phyloP scores from a whole-genome alignment of 2,329 filamentous ascomycete species.

The Endothia cerciana region DNA sequence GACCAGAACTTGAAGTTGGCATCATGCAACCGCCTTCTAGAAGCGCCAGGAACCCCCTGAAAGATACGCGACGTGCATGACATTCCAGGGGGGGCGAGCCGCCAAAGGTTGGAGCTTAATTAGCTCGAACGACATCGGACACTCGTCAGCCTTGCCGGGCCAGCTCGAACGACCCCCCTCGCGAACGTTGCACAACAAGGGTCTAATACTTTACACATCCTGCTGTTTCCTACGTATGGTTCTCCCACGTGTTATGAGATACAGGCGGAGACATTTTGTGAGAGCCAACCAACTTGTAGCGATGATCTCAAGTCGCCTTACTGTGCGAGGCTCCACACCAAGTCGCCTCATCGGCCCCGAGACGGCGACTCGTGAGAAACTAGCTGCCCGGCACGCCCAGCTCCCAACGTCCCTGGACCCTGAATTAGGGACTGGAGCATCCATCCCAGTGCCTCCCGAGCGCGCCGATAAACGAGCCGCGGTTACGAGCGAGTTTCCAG shows the following conservation, averaged over 20 bases:
- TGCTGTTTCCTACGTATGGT: constrained; percentile 13
- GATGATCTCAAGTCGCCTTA: too few species aligned
- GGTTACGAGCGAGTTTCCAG: constrained; percentile 5
- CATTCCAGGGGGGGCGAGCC: background rate
- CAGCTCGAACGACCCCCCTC: background rate
- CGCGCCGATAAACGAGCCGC: constrained; percentile 5
- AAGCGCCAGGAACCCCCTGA: constrained; percentile 18
- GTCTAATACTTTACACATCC: background rate
- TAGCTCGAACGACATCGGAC: constrained; percentile 3
- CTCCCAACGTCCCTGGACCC: constrained; percentile 15
- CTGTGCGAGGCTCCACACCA: too few species aligned
- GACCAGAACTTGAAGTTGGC: background rate
- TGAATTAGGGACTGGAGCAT: constrained; percentile 6
- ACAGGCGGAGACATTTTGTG: background rate
- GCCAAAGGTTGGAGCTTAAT: background rate
- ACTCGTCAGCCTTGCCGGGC: constrained; percentile 16
- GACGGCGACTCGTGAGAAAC: constrained; percentile 7
- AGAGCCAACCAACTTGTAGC: background rate
- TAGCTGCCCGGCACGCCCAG: background rate
- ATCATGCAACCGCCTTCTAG: constrained; percentile 22
- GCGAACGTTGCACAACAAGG: background rate
- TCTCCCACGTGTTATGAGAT: background rate
- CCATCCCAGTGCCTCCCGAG: too few species aligned
- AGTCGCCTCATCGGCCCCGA: constrained; percentile 9
- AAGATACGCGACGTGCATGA: background rate